Conservation (phyloP, 306 rosid genomes). For the Abrus pulchellus region DNA sequence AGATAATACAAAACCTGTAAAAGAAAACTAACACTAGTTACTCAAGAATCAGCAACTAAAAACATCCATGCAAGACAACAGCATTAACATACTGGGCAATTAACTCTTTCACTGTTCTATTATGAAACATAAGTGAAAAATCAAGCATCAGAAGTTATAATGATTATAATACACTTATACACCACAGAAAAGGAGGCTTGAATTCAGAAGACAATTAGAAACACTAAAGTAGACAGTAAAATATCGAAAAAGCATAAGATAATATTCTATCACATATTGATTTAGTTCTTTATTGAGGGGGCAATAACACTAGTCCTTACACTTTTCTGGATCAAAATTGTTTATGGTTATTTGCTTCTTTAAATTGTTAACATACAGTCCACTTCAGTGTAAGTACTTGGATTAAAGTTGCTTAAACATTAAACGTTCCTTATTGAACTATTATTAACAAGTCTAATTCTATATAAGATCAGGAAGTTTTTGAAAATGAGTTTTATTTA, state of each 20-base stretch:
- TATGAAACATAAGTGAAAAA: conserved; percentile 13
- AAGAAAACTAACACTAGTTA: conserved; percentile 42
- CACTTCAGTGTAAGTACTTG: not conserved
- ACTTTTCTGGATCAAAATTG: not conserved
- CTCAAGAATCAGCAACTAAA: conserved; percentile 31
- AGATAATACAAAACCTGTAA: conserved; percentile 95
- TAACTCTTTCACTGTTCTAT: conserved; percentile 11
- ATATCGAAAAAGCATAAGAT: not conserved
- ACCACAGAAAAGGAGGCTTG: conserved; percentile 33
- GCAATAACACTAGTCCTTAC: conserved; percentile 5
- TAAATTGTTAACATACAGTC: not conserved
- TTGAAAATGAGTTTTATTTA: conserved; percentile 20
- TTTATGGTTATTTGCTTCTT: not conserved
- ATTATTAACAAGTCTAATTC: conserved; percentile 35
- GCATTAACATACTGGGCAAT: conserved; percentile 23
- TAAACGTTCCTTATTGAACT: conserved; percentile 9
- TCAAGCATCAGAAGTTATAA: conserved; percentile 26
- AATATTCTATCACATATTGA: conserved; percentile 15
- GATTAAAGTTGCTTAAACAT: conserved; percentile 12
- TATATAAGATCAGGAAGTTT: conserved; percentile 6
- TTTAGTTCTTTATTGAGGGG: conserved; percentile 4
- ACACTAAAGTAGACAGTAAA: conserved; percentile 9
- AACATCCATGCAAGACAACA: conserved; percentile 30
- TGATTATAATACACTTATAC: conserved; percentile 28
- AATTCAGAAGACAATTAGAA: conserved; percentile 17